Base-by-base conservation (phyloP, 441 rosid genomes). In the Populus hybrid region DNA sequence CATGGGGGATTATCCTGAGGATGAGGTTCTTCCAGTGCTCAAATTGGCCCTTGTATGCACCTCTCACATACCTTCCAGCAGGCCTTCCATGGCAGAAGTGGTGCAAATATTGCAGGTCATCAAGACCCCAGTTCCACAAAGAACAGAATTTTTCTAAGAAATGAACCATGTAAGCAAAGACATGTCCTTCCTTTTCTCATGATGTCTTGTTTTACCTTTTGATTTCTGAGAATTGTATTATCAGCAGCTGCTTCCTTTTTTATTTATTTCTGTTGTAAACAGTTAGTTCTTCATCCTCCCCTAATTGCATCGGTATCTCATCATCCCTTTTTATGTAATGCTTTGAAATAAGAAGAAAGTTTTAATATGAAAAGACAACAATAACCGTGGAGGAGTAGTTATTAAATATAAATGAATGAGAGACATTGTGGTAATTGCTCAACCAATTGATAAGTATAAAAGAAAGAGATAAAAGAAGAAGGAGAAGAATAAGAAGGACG, bases 41-140 rank as follows among this genome's bases (percentile, higher is more conserved):
- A 95, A 95, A 86, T 75, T 95, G 85, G 99, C 93, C 5, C 73
- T 95, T 42, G 95, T 93, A 0, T 95, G 99, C 76, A 93, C 97
- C 8, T 92, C 93, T 75, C 98, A 93, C 32, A 30, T 30, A 30
- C 32, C 32, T 30, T 30, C 32, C 32, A 30, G 32, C 32, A 30
- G 32, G 32, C 32, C 32, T 30, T 89, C 95, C 32, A 94, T 94
- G 99, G 90, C 92, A 0, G 99, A 94, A 82, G 92, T 95, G 38
- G 94, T 93, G 80, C 96, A 95, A 74, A 95, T 93, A 69, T 81
- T 95, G 83, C 92, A 90, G 64, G 87, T 95, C 71, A 95, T 93
- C 78, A 88, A 83, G 81, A 88, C 94, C 74, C 93, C 92, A 72
- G 78, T 87, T 79, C 86, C 89, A 59, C 85, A 82, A 2, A 84